Base-by-base conservation (phyloP, 225 moss, liverwort and hornwort species). In the Asterella californica region DNA sequence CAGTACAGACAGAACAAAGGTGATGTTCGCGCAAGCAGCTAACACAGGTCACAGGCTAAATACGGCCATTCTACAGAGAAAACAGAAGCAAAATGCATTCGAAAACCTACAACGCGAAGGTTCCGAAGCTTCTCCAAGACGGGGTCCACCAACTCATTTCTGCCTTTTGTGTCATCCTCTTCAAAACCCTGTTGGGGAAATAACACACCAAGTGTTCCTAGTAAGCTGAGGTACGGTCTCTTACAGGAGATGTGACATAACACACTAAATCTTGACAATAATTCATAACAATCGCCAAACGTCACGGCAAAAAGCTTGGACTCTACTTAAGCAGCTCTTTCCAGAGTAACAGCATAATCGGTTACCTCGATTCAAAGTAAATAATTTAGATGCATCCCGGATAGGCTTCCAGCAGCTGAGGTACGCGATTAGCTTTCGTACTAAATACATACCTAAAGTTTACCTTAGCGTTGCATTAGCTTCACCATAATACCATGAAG, bases 91-190 rank as follows among this genome's bases (percentile, higher is more conserved):
- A 61, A 38, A 25, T 49, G 62, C 50, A 73, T 24, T 77, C 50
- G 61, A 70, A 83, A 75, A 83, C 81, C 48, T 86, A 86, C 83
- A 66, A 82, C 68, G 54, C 84, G 87, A 78, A 87, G 82, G 72
- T 59, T 82, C 66, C 74, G 79, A 62, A 87, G 82, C 79, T 84
- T 87, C 82, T 87, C 79, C 80, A 87, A 69, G 66, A 84, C 59
- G 50, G 87, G 84, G 82, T 87, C 84, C 82, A 74, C 67, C 69
- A 81, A 76, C 36, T 74, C 82, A 38, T 78, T 78, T 80, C 57
- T 82, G 67, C 77, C 67, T 80, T 33, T 82, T 48, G 76, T 25
- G 67, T 77, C 79, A 68, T 80, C 77, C 50, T 79, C 87, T 59
- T 82, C 79, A 48, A 67, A 68, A 78, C 78, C 82, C 87, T 82